Conservation (phyloP, 768 basidiomycete genomes). For the Tylopilus rubrobrunneus region DNA sequence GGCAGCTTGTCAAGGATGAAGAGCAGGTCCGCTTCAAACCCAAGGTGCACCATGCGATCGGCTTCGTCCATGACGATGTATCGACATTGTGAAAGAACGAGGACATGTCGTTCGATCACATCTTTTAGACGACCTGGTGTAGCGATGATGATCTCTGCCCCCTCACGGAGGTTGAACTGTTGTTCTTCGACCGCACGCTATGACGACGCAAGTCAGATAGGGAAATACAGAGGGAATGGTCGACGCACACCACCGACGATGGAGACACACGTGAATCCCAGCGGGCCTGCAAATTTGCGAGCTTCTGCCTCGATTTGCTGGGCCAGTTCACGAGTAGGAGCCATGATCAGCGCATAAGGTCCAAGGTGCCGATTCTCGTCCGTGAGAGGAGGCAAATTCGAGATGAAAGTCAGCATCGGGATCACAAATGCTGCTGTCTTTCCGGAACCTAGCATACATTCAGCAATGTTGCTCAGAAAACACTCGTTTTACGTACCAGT, state of each 20-base stretch:
- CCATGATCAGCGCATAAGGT: slow-evolving; percentile 88
- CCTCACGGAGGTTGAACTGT: slow-evolving; percentile 95
- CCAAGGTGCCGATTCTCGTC: slow-evolving; percentile 95
- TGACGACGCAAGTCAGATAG: slow-evolving; percentile 12
- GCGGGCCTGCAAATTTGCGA: slow-evolving; percentile 83
- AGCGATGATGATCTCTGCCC: slow-evolving; percentile 97
- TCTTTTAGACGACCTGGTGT: slow-evolving; percentile 98
- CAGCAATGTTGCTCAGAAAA: background rate
- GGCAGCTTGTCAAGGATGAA: slow-evolving; percentile 95
- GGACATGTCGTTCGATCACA: slow-evolving; percentile 91
- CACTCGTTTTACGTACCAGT: slow-evolving; percentile 58
- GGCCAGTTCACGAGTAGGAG: slow-evolving; percentile 97
- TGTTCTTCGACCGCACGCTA: slow-evolving; percentile 95
- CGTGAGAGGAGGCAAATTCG: slow-evolving; percentile 74
- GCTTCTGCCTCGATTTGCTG: slow-evolving; percentile 96
- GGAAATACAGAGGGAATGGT: background rate
- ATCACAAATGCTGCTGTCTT: slow-evolving; percentile 99
- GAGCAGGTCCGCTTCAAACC: slow-evolving; percentile 91
- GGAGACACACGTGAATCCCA: slow-evolving; percentile 93
- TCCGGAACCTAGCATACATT: slow-evolving; percentile 70
- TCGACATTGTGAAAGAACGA: slow-evolving; percentile 94
- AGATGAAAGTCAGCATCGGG: slow-evolving; percentile 95
- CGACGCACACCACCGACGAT: slow-evolving; percentile 88
- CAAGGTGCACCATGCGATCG: slow-evolving; percentile 97
- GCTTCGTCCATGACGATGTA: slow-evolving; percentile 99